Conservation (phyloP, 192 early-diverging fungal species). For the Coemansia sp. region DNA sequence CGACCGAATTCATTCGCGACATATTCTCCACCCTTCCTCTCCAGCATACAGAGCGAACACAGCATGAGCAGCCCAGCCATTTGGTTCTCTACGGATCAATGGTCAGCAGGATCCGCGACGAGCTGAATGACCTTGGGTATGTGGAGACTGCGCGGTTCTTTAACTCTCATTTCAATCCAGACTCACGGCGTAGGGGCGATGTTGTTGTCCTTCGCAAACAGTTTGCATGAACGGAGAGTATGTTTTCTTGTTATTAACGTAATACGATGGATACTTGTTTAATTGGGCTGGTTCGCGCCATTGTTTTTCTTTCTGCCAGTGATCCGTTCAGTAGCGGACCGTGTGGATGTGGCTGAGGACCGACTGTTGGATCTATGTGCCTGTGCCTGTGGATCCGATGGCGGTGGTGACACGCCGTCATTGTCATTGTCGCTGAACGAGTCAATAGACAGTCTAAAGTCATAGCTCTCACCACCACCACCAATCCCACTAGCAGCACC, state of each 20-base stretch:
- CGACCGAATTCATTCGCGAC: constrained; percentile 57
- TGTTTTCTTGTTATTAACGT: neutral
- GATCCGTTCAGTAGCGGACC: constrained; percentile 25
- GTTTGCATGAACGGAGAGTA: neutral
- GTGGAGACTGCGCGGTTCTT: constrained; percentile 81
- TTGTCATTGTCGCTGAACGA: constrained; percentile 22
- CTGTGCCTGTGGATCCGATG: neutral
- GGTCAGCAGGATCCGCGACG: constrained; percentile 26
- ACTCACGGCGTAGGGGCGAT: constrained; percentile 76
- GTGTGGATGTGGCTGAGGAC: constrained; percentile 43
- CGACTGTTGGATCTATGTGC: constrained; percentile 29
- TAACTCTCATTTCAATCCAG: constrained; percentile 87
- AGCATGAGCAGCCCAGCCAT: constrained; percentile 64
- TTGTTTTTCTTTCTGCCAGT: constrained; percentile 26
- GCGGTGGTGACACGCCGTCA: constrained; percentile 5
- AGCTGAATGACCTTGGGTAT: constrained; percentile 57
- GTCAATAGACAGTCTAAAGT: constrained; percentile 53
- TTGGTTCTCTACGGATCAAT: constrained; percentile 79
- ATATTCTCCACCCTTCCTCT: constrained; percentile 25
- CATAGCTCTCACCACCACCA: constrained; percentile 1
- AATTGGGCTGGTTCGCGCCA: neutral
- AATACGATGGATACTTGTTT: neutral
- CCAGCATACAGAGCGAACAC: neutral
- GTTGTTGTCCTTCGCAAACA: constrained; percentile 72
- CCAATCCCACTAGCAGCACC: neutral